These are phyloP conservation scores for Solanum dulcamara DNA, from an alignment of 257 asterid species.

Conservation along the genomic window DNA sequence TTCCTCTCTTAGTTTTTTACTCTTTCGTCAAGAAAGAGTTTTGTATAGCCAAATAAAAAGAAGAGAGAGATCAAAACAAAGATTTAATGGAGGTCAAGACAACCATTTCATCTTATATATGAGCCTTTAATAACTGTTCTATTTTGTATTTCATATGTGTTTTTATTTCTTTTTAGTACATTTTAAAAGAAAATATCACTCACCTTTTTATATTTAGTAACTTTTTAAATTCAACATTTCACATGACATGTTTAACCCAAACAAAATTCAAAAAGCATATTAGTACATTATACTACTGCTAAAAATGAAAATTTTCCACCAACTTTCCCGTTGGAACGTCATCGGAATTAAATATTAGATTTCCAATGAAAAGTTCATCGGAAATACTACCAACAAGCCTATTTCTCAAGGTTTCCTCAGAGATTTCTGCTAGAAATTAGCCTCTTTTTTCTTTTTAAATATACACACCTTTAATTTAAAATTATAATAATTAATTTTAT, in stretches of 20 bases:
- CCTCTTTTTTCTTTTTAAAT: not conserved
- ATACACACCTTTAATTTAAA: not conserved
- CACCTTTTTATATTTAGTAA: not conserved
- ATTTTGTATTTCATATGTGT: not conserved
- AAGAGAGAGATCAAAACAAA: not conserved
- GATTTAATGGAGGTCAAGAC: not conserved
- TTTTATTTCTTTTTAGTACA: too few species aligned
- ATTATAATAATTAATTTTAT: not conserved
- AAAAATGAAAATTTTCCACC: not conserved
- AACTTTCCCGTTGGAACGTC: too few species aligned
- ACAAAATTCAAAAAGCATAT: not conserved
- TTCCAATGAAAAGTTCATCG: not conserved
- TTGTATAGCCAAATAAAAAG: conserved; percentile 9
- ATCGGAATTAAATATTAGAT: not conserved
- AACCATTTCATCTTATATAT: not conserved
- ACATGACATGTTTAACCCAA: not conserved
- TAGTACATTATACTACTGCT: not conserved
- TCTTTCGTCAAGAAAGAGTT: conserved; percentile 3
- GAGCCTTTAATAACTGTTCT: not conserved
- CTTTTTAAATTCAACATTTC: not conserved
- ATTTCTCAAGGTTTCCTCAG: not conserved
- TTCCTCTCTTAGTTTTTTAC: conserved; percentile 9
- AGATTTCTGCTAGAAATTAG: not conserved
- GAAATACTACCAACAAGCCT: not conserved
- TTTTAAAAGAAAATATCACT: not conserved